Evolutionary conservation across 345 rosid species (phyloP).

Genomic region (Dovyalis caffra): DNA sequence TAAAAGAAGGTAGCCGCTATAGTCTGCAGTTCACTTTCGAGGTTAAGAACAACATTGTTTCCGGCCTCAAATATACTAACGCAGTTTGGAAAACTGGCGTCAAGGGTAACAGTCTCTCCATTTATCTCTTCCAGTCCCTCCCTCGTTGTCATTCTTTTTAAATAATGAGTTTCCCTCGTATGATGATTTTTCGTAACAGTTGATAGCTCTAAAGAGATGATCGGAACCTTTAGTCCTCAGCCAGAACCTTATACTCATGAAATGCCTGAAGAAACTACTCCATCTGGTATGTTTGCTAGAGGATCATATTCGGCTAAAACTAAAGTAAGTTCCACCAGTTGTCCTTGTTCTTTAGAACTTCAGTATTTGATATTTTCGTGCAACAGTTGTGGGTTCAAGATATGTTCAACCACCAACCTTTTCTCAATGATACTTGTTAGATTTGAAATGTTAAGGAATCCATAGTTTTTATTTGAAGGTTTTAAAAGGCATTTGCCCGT

Average conservation of each 20-base stretch:
- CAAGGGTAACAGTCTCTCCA: slow-evolving; percentile 16
- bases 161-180: neutral
- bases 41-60: slow-evolving; percentile 31
- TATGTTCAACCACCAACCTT: neutral
- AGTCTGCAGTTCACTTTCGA: slow-evolving; percentile 27
- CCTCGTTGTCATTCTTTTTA: neutral
- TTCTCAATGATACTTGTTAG: neutral
- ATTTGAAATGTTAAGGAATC: neutral
- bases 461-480: neutral
- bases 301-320: slow-evolving; percentile 82
- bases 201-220: slow-evolving; percentile 81
- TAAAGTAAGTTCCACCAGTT: slow-evolving; percentile 45
- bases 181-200: slow-evolving; percentile 39
- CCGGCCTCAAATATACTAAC: slow-evolving; percentile 33
- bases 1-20: slow-evolving; percentile 36
- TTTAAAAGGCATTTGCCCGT: neutral
- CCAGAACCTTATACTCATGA: slow-evolving; percentile 70
- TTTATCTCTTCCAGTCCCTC: neutral
- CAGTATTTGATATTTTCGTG: neutral
- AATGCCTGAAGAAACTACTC: slow-evolving; percentile 82
- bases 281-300: slow-evolving; percentile 87
- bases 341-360: neutral
- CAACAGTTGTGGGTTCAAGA: neutral
- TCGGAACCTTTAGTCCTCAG: slow-evolving; percentile 95
- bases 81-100: slow-evolving; percentile 39